These are phyloP conservation scores for Neofusicoccum umdonicola DNA, from an alignment of 2,329 filamentous ascomycete species.

Conservation along the genomic window DNA sequence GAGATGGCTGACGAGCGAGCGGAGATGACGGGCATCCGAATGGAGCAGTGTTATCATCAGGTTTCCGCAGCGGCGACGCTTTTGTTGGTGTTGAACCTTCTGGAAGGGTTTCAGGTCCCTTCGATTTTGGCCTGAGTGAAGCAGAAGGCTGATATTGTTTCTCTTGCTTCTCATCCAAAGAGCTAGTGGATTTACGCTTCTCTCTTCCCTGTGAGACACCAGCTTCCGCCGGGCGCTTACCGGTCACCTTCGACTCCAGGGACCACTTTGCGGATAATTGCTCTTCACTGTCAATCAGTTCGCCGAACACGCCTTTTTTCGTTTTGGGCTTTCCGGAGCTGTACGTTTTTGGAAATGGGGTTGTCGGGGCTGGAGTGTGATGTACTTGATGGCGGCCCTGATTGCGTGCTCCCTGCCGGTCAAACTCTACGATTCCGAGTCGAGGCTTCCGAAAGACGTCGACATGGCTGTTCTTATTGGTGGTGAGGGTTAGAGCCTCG, in stretches of 20 bases:
- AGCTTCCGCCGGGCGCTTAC: neutral
- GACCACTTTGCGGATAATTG: neutral
- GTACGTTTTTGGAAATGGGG: neutral
- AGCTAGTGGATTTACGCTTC: neutral
- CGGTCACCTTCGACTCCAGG: neutral
- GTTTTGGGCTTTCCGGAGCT: neutral
- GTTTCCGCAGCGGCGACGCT: neutral
- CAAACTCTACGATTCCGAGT: neutral
- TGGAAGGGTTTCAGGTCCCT: neutral
- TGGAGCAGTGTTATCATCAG: neutral
- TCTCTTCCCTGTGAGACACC: neutral
- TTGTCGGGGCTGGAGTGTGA: neutral
- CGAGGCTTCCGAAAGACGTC: neutral
- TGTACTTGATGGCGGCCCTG: neutral
- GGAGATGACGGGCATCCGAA: neutral
- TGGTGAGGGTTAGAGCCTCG: neutral
- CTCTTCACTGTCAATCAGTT: neutral
- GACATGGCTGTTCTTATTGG: neutral
- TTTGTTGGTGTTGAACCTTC: neutral
- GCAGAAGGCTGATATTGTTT: neutral
- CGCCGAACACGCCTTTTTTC: neutral
- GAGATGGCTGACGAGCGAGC: neutral
- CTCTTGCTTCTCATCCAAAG: neutral
- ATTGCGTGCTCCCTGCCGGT: neutral
- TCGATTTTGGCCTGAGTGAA: neutral